Conservation (phyloP, 2,329 filamentous ascomycete genomes). For the Neofusicoccum parvum region DNA sequence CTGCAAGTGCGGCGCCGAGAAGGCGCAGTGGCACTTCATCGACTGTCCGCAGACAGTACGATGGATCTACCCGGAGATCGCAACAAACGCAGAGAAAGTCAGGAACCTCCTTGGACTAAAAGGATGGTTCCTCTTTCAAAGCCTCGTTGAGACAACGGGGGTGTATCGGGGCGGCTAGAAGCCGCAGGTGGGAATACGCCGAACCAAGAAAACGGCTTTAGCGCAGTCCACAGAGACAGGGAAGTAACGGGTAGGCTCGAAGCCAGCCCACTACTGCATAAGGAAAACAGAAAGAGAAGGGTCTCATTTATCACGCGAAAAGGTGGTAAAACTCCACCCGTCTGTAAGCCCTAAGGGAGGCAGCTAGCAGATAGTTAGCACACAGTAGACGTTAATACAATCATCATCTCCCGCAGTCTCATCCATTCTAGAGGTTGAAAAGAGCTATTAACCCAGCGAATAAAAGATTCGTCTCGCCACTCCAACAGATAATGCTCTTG, state of each 20-base stretch:
- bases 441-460: too few relatives aligned
- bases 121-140: not conserved
- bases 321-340: not conserved
- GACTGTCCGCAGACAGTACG: not conserved
- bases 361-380: not conserved
- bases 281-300: too few relatives aligned
- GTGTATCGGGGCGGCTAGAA: not conserved
- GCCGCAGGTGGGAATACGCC: too few relatives aligned
- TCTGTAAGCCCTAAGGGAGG: not conserved
- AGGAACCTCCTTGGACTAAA: not conserved
- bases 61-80: not conserved
- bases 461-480: too few relatives aligned
- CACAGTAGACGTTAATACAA: too few relatives aligned
- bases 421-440: too few relatives aligned
- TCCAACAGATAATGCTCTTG: too few relatives aligned
- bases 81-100: not conserved
- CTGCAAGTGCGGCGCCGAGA: not conserved
- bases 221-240: too few relatives aligned
- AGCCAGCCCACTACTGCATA: too few relatives aligned
- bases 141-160: not conserved
- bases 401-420: too few relatives aligned
- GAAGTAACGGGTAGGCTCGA: too few relatives aligned
- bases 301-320: not conserved
- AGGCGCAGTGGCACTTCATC: not conserved
- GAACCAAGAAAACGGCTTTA: too few relatives aligned